Conservation (phyloP, 2,329 filamentous ascomycete species). For the Monilinia laxa region DNA sequence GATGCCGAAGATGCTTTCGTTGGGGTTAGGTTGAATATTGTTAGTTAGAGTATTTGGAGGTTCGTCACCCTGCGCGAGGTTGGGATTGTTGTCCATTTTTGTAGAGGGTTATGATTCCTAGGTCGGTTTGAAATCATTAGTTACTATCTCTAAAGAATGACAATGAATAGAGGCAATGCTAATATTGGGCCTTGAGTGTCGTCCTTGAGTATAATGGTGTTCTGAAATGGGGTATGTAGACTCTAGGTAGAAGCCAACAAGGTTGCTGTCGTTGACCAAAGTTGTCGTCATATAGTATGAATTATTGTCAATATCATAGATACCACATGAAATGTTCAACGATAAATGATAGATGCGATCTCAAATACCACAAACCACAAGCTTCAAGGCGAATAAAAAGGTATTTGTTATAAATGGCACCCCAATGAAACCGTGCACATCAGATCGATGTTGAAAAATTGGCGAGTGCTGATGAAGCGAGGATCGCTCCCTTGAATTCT, state of each 20-base stretch:
- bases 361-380: no score
- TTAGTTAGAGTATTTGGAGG: no score
- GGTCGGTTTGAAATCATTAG: not conserved
- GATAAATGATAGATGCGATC: not conserved
- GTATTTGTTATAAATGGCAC: not conserved
- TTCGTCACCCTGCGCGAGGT: not conserved
- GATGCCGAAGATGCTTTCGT: not conserved
- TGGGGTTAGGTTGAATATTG: not conserved
- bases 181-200: not conserved
- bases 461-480: conserved; percentile 17
- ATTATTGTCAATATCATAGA: not conserved
- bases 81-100: not conserved
- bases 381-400: not conserved
- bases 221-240: not conserved
- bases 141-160: not conserved
- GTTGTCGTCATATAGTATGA: not conserved
- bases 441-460: conserved; percentile 8
- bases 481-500: not conserved
- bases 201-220: no score
- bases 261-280: not conserved
- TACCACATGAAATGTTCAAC: not conserved
- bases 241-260: not conserved
- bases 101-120: not conserved
- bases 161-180: not conserved
- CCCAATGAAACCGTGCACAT: not conserved